Base-by-base conservation (phyloP, 2,329 filamentous ascomycete species). In the Colletotrichum chrysophilum region DNA sequence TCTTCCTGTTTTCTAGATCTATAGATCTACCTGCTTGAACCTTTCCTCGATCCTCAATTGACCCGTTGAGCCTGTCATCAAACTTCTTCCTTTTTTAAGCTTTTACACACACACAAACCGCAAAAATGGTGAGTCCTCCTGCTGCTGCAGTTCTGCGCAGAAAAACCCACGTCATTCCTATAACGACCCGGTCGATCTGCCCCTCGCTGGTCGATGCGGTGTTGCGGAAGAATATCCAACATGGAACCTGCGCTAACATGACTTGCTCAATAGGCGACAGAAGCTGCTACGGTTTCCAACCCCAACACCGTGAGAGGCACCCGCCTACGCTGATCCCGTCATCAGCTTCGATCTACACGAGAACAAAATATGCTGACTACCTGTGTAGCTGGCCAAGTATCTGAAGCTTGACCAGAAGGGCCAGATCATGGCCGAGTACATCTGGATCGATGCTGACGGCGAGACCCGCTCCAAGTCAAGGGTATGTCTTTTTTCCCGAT, bases 381-480 rank as follows among this genome's bases (percentile, higher is more conserved):
- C 70, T 69, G 68, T 78, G 82, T 86, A 98, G 95, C 93, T 98
- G 86, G 89, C 94, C 86, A 98, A 98, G 88, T 98, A 96, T 91
- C 92, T 97, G 88, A 90, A 90, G 83, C 94, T 98, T 82, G 94
- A 96, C 86, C 96, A 98, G 90, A 95, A 94, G 86, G 96, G 96
- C 86, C 89, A 88, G 81, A 90, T 97, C 84, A 97, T 98, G 87
- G 96, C 96, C 84, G 96, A 98, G 89, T 98, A 98, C 88, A 93
- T 98, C 90, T 98, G 96, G 96, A 94, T 98, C 85, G 96, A 98
- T 84, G 90, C 94, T 79, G 87, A 88, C 79, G 96, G 96, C 85
- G 93, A 94, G 83, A 91, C 95, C 81, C 96, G 97, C 83, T 98
- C 96, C 85, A 99, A 98, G 91, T 96, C 94, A 84, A 97, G 96